These are phyloP conservation scores for Stagonosporopsis chrysanthemi DNA, from an alignment of 2,329 filamentous ascomycete genomes.

Conservation along the genomic window DNA sequence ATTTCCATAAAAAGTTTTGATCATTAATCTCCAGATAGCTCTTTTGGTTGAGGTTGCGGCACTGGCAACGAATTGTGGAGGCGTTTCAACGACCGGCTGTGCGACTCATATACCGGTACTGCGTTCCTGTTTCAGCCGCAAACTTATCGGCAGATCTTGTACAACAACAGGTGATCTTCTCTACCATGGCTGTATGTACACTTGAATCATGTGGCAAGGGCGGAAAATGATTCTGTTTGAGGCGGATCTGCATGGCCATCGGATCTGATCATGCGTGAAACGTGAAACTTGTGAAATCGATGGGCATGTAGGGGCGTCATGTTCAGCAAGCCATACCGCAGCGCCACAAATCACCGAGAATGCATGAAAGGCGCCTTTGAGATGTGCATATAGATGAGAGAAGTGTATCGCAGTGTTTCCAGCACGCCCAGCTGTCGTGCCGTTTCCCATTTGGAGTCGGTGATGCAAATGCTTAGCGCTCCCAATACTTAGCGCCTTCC, in stretches of 20 bases:
- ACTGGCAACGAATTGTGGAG: neutral
- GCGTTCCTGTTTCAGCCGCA: constrained; percentile 23
- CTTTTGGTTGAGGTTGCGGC: neutral
- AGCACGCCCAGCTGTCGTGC: neutral
- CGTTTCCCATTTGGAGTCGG: neutral
- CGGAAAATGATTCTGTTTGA: constrained; percentile 2
- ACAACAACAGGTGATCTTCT: constrained; percentile 11
- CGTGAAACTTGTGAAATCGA: constrained; percentile 6
- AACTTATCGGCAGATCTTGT: constrained; percentile 13
- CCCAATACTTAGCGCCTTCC: constrained; percentile 1
- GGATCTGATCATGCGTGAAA: constrained; percentile 7
- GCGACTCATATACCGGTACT: constrained; percentile 13
- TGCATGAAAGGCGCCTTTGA: constrained; percentile 2
- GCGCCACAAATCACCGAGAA: neutral
- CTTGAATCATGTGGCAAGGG: constrained; percentile 16
- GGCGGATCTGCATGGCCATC: constrained; percentile 5
- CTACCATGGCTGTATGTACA: constrained; percentile 12
- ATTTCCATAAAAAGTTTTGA: neutral
- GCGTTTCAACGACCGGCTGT: constrained; percentile 26
- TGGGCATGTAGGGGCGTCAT: neutral
- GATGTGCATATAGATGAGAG: neutral
- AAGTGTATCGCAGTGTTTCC: neutral
- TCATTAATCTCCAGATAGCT: neutral
- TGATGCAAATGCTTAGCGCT: constrained; percentile 1
- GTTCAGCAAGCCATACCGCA: neutral